Evolutionary conservation across 495 filamentous ascomycete genomes (phyloP).

Genomic region (Lichenothelia convexa): DNA sequence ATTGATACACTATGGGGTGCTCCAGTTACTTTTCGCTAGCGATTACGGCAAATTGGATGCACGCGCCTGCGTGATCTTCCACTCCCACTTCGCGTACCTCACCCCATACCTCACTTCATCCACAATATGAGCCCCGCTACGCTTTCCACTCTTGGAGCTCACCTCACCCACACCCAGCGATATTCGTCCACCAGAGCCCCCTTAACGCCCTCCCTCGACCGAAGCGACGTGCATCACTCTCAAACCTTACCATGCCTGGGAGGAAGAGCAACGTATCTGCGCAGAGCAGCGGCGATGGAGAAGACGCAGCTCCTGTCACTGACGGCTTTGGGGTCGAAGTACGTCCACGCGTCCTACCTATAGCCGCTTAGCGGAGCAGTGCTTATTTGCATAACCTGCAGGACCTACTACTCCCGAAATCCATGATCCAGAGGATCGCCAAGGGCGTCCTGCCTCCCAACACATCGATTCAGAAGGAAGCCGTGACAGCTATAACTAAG

Average conservation of each 20-base stretch:
- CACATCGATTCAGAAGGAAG: constrained; percentile 87
- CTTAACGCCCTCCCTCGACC: no score
- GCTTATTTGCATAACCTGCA: constrained; percentile 18
- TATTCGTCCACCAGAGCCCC: no score
- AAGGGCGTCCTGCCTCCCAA: constrained; percentile 95
- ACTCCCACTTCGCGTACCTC: no score
- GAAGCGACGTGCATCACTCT: no score
- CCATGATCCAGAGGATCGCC: constrained; percentile 80
- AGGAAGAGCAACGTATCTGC: constrained; percentile 21
- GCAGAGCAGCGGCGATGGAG: constrained; percentile 8
- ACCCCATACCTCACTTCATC: no score
- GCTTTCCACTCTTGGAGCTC: no score
- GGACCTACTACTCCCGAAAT: constrained; percentile 84
- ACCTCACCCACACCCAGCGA: no score
- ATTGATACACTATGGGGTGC: no score
- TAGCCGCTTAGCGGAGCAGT: not conserved
- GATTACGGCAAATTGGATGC: no score
- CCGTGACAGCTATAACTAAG: constrained; percentile 77
- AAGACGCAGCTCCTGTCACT: constrained; percentile 3
- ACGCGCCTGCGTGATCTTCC: no score
- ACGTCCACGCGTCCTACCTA: not conserved
- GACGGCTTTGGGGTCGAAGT: constrained; percentile 22
- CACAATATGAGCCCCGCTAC: no score
- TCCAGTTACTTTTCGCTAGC: no score
- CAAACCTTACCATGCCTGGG: constrained; percentile 22